Evolutionary conservation across 2,329 filamentous ascomycete species (phyloP), one percentile per base, ranked within the genome.

Genomic region (Cryphonectria parasitica): DNA sequence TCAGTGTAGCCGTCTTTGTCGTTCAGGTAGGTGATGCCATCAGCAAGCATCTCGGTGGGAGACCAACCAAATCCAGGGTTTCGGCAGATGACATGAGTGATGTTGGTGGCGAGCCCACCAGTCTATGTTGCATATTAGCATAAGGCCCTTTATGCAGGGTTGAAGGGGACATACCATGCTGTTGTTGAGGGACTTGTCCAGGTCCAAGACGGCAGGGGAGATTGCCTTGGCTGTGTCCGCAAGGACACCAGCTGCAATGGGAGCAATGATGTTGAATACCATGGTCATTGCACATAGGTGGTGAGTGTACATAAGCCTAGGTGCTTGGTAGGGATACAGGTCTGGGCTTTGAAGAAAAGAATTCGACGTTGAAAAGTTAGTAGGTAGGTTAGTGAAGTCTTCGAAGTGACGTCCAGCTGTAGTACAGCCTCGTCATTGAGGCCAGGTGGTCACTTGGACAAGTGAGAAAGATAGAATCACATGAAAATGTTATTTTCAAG

Each of bases 31-130:
- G 4, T 5, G 25, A 64, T 31, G 39, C 61, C 41, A 19, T 45
- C 61, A 64, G 22, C n/a, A 19, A 64, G 22, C 22, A 8, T 2
- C 17, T 25, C 10, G 39, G 41, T 45, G 25, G 39, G 36, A 19
- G 36, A 34, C 61, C 61, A 43, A 15, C 61, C 41, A 15, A 58
- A 64, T 41, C 61, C 39, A 45, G 61, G 39, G n/a, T 64, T 64
- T 10, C 19, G 15, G 41, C 41, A 64, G 25, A 64, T 45, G 61
- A 39, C 22, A 15, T 64, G 61, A 19, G 61, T 64, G 41, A 64
- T 25, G 41, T 64, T 64, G 15, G 36, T 39, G n/a, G 61, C 31
- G 6, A 28, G 39, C 13, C 31, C 28, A 6, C 41, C 39, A 31
- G 61, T 64, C 61, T 64, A 25, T 41, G 17, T n/a, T 45, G 5